A percentile compares a stretch with the other conserved stretches of the same genome.
phyloP scores from a whole-genome alignment of 805 yeast species.

The Ogataea angusta region DNA sequence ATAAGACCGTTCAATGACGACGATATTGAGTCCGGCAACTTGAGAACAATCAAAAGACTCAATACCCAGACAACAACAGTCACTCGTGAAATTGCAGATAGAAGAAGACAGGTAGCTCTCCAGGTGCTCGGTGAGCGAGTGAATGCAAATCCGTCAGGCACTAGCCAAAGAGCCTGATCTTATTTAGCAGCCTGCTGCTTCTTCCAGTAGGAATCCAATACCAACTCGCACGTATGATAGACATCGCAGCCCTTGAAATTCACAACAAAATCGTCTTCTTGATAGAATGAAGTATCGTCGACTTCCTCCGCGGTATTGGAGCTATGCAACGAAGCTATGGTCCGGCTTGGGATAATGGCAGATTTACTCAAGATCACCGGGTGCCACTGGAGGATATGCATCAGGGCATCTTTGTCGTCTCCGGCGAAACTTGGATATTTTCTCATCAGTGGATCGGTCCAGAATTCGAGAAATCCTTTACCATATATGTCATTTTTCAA shows the following conservation, averaged over 20 bases:
- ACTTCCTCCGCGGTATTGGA: constrained; percentile 31
- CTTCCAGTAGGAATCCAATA: constrained; percentile 39
- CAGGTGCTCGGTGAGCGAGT: constrained; percentile 63
- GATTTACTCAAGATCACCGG: constrained; percentile 72
- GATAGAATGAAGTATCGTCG: constrained; percentile 50
- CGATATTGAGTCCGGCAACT: constrained; percentile 69
- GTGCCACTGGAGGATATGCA: constrained; percentile 96
- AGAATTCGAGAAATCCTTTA: constrained; percentile 68
- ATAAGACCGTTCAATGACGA: constrained; percentile 63
- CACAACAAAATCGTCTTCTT: constrained; percentile 65
- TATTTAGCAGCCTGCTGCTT: constrained; percentile 15
- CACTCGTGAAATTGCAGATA: constrained; percentile 55
- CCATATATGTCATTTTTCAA: constrained; percentile 63
- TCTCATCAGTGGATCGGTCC: constrained; percentile 72
- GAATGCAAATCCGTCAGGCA: constrained; percentile 4
- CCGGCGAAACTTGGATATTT: constrained; percentile 59
- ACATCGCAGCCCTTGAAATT: constrained; percentile 55
- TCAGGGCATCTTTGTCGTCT: constrained; percentile 64
- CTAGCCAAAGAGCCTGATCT: neutral
- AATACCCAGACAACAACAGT: constrained; percentile 26
- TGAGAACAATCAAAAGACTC: constrained; percentile 64
- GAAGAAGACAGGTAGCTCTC: constrained; percentile 74
- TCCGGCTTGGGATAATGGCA: constrained; percentile 64
- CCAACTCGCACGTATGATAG: constrained; percentile 50
- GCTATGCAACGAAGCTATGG: constrained; percentile 46